Evolutionary conservation across 768 basidiomycete species (phyloP).

Genomic region (Dictyophora rubrovolvata): DNA sequence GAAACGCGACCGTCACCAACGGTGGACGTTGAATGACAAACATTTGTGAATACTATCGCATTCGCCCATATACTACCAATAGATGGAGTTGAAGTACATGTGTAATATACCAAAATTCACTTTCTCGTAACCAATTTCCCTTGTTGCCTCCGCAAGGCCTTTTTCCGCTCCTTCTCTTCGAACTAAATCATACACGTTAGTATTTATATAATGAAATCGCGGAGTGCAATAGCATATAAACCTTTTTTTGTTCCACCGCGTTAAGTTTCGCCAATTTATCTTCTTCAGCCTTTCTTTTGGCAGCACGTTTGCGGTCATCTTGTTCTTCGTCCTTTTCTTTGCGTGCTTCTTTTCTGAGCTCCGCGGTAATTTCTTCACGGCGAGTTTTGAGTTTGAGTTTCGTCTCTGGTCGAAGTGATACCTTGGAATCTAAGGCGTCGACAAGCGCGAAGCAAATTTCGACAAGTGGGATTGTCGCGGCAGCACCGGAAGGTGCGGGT

Average conservation of each 20-base stretch:
- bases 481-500: constrained; percentile 39
- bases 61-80: not conserved
- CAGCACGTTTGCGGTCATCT: constrained; percentile 58
- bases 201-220: constrained; percentile 1
- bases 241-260: constrained; percentile 78
- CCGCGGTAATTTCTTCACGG: constrained; percentile 61
- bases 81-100: not conserved
- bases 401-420: constrained; percentile 70
- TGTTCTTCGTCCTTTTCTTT: constrained; percentile 41
- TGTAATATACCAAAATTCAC: constrained; percentile 18
- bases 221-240: constrained; percentile 16
- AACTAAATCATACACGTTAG: constrained; percentile 25
- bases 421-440: constrained; percentile 49
- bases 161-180: constrained; percentile 72
- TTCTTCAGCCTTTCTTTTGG: constrained; percentile 64
- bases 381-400: constrained; percentile 62
- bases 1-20: not conserved
- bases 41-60: too few relatives aligned
- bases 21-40: not conserved
- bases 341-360: constrained; percentile 55
- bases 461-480: constrained; percentile 49
- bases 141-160: constrained; percentile 57
- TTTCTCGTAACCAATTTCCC: constrained; percentile 47
- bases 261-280: constrained; percentile 65
- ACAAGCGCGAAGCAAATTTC: constrained; percentile 63